phyloP scores from a whole-genome alignment of 1,139 yeast genomes.

The Geotrichum fermentans region DNA sequence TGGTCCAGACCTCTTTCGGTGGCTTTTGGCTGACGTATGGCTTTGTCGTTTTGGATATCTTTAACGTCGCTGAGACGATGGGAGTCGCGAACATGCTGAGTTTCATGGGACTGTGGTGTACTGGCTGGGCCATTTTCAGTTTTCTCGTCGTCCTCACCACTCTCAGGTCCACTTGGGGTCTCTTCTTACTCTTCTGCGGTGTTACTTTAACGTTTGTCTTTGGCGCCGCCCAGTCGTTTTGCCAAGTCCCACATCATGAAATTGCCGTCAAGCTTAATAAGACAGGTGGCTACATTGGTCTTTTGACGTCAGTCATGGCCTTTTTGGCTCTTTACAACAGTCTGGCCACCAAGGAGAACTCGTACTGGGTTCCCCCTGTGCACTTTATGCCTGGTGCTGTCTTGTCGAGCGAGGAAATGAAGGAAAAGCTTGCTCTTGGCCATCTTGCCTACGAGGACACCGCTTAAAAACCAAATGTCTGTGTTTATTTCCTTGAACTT shows the following conservation, averaged over 20 bases:
- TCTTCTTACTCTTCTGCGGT: slow-evolving; percentile 60
- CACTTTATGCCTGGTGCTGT: slow-evolving; percentile 36
- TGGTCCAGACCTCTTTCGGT: slow-evolving; percentile 72
- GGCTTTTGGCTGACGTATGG: slow-evolving; percentile 84
- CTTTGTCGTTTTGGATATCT: slow-evolving; percentile 65
- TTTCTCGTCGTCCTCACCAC: slow-evolving; percentile 63
- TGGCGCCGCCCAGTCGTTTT: slow-evolving; percentile 56
- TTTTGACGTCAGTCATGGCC: slow-evolving; percentile 69
- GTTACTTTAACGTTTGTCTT: slow-evolving; percentile 65
- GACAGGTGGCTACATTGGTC: slow-evolving; percentile 79
- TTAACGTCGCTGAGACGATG: slow-evolving; percentile 63
- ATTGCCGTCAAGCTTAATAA: slow-evolving; percentile 42
- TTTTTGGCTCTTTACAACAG: slow-evolving; percentile 92
- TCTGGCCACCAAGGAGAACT: slow-evolving; percentile 65
- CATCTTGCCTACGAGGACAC: too few species aligned
- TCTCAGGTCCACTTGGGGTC: slow-evolving; percentile 72
- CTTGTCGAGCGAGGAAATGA: not conserved
- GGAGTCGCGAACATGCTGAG: slow-evolving; percentile 41
- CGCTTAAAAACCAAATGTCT: not conserved
- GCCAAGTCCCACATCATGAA: slow-evolving; percentile 24
- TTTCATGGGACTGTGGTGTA: slow-evolving; percentile 68
- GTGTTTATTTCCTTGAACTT: not conserved
- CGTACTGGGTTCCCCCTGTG: slow-evolving; percentile 57
- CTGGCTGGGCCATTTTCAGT: slow-evolving; percentile 80
- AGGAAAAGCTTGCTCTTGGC: too few species aligned